Evolutionary conservation across 1,284 basidiomycete genomes (phyloP), one percentile per base, ranked within the genome.

Genomic region (Microstroma glucosiphilum): DNA sequence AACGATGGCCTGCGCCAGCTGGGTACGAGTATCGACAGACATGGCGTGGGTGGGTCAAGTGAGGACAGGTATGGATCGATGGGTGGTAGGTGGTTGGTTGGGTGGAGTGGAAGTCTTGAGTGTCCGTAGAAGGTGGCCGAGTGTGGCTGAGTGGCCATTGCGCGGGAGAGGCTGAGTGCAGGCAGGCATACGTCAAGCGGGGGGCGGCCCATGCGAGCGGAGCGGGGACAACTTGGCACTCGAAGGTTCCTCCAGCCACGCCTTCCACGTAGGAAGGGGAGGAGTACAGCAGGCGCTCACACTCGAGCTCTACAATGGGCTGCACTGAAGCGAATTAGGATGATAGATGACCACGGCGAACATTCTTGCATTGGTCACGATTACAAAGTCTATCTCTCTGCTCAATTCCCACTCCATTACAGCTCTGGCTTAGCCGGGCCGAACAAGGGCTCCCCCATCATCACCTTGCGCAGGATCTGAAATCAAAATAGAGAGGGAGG

Each of bases 1-100:
- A 37, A 60, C 49, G 49, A 60, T 53, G 37, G 51, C 41, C 30
- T 55, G 37, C n/a, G 59, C 59, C 19, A 60, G 59, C 15, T 51
- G 26, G 9, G 26, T 43, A n/a, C 43, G 25, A 37, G 58, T 26
- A 37, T 43, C n/a, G 42, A 23, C 56, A 19, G 56, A 21, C 19
- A 46, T 46, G 46, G 46, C 46, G 46, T 37, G 30, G 9, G 30
- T 37, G 30, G 30, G 30, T 37, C n/a, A n/a, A n/a, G n/a, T n/a
- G n/a, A n/a, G n/a, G n/a, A n/a, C n/a, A n/a, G n/a, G n/a, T n/a
- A n/a, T n/a, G n/a, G n/a, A n/a, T n/a, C n/a, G n/a, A n/a, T n/a
- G n/a, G n/a, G 30, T 37, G 30, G 30, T 37, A 37, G 3, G 30
- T n/a, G 30, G 30, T 4, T 37, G 30, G 30, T 37, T 3, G 30